phyloP scores from a whole-genome alignment of 208 protist species.

The Crithidia brevicula region DNA sequence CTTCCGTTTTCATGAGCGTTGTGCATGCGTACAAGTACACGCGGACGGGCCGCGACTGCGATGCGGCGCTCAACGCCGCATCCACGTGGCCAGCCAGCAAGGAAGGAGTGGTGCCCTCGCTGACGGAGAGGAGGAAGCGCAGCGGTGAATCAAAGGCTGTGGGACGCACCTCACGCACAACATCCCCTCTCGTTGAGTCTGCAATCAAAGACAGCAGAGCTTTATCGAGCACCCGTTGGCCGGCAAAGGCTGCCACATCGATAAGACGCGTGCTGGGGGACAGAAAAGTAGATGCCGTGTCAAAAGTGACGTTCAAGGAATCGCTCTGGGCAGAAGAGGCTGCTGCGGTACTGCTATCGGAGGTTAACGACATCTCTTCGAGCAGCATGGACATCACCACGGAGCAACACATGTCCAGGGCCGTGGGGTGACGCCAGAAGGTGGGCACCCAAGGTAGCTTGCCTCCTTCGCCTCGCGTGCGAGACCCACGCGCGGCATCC shows the following conservation, averaged over 20 bases:
- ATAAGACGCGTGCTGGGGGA: too few relatives aligned
- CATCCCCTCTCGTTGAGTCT: too few relatives aligned
- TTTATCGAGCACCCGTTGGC: constrained; percentile 23
- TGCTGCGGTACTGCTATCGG: not conserved
- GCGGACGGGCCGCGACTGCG: not conserved
- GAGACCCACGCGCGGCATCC: too few relatives aligned
- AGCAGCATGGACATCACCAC: constrained; percentile 55
- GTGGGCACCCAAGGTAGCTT: constrained; percentile 26
- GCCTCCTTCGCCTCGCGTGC: too few relatives aligned
- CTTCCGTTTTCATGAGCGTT: constrained; percentile 3
- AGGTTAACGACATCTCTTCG: constrained; percentile 6
- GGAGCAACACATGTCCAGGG: constrained; percentile 59
- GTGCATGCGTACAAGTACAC: constrained; percentile 33
- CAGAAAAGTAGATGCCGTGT: not conserved
- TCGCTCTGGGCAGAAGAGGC: not conserved
- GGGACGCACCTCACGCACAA: too few relatives aligned
- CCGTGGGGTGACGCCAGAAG: constrained; percentile 62
- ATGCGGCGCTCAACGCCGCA: not conserved
- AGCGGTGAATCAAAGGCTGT: not conserved
- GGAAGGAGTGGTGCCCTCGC: not conserved
- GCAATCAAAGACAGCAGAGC: constrained; percentile 1
- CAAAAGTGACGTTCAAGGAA: not conserved
- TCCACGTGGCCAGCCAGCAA: not conserved
- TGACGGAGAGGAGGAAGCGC: constrained; percentile 17
- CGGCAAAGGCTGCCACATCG: constrained; percentile 13